A percentile compares a stretch with the other conserved stretches of the same genome.
Conservation (phyloP, 108 stramenopile species). For the Pseudonitzschia multiseries region DNA sequence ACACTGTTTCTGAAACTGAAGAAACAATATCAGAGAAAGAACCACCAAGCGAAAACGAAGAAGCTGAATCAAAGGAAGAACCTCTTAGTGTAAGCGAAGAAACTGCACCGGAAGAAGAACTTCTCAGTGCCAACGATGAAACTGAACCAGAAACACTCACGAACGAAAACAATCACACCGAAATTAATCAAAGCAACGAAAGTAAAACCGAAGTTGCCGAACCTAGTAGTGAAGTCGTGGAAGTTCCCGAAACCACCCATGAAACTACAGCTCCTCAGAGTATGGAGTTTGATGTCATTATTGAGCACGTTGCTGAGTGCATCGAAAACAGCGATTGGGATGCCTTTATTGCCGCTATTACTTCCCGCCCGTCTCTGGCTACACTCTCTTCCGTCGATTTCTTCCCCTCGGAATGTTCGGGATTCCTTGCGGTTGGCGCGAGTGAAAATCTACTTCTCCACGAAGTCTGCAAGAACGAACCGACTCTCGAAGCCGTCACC, state of each 20-base stretch:
- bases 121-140: neutral
- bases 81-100: too few relatives aligned
- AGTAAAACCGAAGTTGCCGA: neutral
- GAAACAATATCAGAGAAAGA: neutral
- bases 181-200: neutral
- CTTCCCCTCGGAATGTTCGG: slow-evolving; percentile 8
- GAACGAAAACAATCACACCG: neutral
- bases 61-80: neutral
- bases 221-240: neutral
- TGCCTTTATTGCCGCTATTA: neutral
- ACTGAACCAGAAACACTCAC: too few relatives aligned
- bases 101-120: neutral
- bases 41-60: neutral
- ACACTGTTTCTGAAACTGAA: neutral
- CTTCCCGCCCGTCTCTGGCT: slow-evolving; percentile 12
- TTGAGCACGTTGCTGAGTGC: slow-evolving; percentile 2
- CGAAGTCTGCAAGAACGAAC: slow-evolving; percentile 60
- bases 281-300: slow-evolving; percentile 4
- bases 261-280: slow-evolving; percentile 9
- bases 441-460: slow-evolving; percentile 51
- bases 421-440: slow-evolving; percentile 12
- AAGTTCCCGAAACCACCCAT: too few relatives aligned
- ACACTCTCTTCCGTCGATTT: slow-evolving; percentile 16
- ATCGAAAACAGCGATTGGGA: slow-evolving; percentile 17
- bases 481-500: slow-evolving; percentile 49